These are phyloP conservation scores for Exophiala calicioides DNA, from an alignment of 2,329 filamentous ascomycete genomes.

Conservation along the genomic window DNA sequence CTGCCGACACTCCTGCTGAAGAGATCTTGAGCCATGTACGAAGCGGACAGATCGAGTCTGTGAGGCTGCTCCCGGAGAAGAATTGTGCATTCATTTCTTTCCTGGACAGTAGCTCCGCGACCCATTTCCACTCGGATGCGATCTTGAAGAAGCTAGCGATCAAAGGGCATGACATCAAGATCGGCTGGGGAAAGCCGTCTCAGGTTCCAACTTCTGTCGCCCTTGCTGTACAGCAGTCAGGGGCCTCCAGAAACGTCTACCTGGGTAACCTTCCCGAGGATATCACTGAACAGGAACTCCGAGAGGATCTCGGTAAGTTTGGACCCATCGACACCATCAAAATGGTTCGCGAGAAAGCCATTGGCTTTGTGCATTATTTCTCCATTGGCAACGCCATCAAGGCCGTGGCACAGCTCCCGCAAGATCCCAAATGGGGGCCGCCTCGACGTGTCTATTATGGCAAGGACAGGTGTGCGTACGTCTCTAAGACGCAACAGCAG, in stretches of 20 bases:
- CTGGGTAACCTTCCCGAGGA: conserved; percentile 91
- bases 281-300: conserved; percentile 84
- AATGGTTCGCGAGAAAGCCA: conserved; percentile 95
- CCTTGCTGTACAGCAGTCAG: conserved; percentile 95
- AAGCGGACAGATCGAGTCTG: conserved; percentile 98
- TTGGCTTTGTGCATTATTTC: conserved; percentile 95
- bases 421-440: conserved; percentile 95
- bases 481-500: conserved; percentile 99
- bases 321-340: conserved; percentile 96
- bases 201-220: conserved; percentile 97
- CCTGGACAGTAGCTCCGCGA: conserved; percentile 93
- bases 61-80: conserved; percentile 94
- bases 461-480: conserved; percentile 97
- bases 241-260: conserved; percentile 95
- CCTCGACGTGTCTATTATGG: conserved; percentile 97
- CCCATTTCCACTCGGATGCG: conserved; percentile 98
- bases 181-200: conserved; percentile 98
- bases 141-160: conserved; percentile 99
- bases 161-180: conserved; percentile 98
- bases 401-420: conserved; percentile 91
- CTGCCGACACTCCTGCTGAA: conserved; percentile 94
- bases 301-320: conserved; percentile 93
- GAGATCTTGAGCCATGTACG: conserved; percentile 95
- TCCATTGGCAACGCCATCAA: conserved; percentile 99
- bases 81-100: conserved; percentile 99